phyloP scores from a whole-genome alignment of 345 rosid genomes.

The Citrus australasica region DNA sequence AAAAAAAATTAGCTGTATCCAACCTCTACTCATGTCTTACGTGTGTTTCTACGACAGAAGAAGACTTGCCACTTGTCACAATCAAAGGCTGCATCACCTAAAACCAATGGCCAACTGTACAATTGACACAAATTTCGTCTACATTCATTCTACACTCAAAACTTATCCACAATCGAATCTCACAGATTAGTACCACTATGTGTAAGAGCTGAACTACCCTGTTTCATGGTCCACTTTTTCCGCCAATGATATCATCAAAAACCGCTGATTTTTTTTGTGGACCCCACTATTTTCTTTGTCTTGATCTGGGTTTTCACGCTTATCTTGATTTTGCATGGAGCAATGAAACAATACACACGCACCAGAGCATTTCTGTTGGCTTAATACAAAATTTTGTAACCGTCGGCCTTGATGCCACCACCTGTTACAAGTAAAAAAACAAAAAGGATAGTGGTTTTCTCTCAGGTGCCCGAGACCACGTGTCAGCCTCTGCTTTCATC shows the following conservation, averaged over 20 bases:
- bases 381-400: neutral
- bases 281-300: neutral
- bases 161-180: neutral
- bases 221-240: neutral
- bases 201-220: neutral
- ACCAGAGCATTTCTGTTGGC: neutral
- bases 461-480: conserved; percentile 26
- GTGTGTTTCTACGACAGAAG: neutral
- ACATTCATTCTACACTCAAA: neutral
- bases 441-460: conserved; percentile 17
- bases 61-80: neutral
- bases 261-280: neutral
- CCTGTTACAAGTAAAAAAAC: conserved; percentile 11
- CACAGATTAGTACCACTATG: neutral
- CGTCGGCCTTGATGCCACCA: conserved; percentile 10
- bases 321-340: neutral
- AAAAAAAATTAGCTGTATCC: neutral
- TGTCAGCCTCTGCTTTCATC: conserved; percentile 32
- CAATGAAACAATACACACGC: neutral
- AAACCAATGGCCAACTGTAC: neutral
- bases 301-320: neutral
- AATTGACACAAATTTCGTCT: neutral
- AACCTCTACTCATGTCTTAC: neutral
- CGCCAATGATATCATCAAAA: neutral
- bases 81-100: neutral